phyloP scores from a whole-genome alignment of 352 stramenopile species.

The Phytopythium ostracodes region DNA sequence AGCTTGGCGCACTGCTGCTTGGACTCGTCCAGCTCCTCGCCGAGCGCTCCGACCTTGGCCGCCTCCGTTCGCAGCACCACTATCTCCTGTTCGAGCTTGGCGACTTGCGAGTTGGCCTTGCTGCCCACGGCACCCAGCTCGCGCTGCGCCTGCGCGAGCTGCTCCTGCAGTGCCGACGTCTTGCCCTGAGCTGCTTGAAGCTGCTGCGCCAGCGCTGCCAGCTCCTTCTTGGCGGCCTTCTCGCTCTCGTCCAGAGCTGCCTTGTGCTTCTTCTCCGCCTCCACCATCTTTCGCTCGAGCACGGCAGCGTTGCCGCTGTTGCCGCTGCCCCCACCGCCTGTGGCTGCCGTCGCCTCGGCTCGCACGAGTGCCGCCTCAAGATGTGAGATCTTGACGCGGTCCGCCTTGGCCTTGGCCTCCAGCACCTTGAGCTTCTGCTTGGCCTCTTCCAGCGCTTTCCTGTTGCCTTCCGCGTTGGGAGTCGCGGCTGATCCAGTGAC shows the following conservation, averaged over 20 bases:
- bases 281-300: constrained; percentile 55
- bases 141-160: constrained; percentile 39
- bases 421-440: constrained; percentile 76
- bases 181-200: constrained; percentile 41
- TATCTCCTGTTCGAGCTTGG: constrained; percentile 64
- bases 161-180: constrained; percentile 40
- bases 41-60: constrained; percentile 42
- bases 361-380: constrained; percentile 62
- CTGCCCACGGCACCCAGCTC: constrained; percentile 42
- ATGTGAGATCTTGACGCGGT: constrained; percentile 73
- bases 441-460: constrained; percentile 47
- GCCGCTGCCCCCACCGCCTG: constrained; percentile 8
- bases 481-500: background rate
- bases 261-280: constrained; percentile 81
- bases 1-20: constrained; percentile 41
- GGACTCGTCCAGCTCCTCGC: constrained; percentile 31
- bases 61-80: constrained; percentile 42
- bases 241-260: constrained; percentile 65
- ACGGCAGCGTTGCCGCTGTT: constrained; percentile 16
- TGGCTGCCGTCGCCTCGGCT: constrained; percentile 32
- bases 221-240: constrained; percentile 43
- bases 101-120: constrained; percentile 45
- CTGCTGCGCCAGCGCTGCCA: constrained; percentile 41
- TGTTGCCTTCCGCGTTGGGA: constrained; percentile 1
- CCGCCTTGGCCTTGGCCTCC: constrained; percentile 59